A percentile compares a stretch with the other conserved stretches of the same genome.
Conservation (phyloP, 2,329 filamentous ascomycete genomes). For the Sporothrix inflata region DNA sequence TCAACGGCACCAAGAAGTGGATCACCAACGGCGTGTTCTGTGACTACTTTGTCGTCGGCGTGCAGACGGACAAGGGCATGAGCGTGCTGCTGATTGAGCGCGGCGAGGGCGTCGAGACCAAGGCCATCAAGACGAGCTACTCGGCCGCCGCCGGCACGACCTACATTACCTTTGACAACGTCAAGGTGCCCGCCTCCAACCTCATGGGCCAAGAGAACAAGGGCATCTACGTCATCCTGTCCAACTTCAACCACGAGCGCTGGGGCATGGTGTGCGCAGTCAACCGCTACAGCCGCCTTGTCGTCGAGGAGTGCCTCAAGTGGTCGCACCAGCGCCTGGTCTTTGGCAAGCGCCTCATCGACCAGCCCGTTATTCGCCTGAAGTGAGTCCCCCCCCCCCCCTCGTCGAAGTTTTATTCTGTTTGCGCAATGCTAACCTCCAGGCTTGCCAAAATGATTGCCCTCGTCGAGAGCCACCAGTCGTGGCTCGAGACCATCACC, state of each 20-base stretch:
- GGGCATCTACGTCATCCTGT: conserved; percentile 80
- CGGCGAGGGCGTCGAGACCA: conserved; percentile 74
- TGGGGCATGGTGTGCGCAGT: conserved; percentile 74
- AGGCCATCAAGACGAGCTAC: conserved; percentile 79
- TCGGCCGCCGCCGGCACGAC: conserved; percentile 77
- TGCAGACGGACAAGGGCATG: conserved; percentile 77
- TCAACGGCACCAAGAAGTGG: conserved; percentile 82
- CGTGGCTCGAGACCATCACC: conserved; percentile 82
- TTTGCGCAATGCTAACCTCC: conserved; percentile 66
- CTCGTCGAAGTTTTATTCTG: no score
- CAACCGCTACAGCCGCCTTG: conserved; percentile 65
- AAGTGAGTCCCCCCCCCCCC: conserved; percentile 59
- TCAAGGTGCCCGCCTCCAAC: conserved; percentile 80
- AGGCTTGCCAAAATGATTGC: conserved; percentile 91
- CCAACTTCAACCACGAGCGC: conserved; percentile 88
- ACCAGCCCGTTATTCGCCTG: conserved; percentile 80
- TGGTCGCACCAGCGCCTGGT: conserved; percentile 87
- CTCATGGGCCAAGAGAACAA: conserved; percentile 82
- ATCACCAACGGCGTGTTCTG: conserved; percentile 69
- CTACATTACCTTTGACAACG: conserved; percentile 81
- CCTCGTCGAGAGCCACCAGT: conserved; percentile 77
- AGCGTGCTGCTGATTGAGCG: conserved; percentile 76
- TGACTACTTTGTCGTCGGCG: conserved; percentile 83
- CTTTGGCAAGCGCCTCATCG: conserved; percentile 79
- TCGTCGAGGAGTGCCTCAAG: conserved; percentile 83